A percentile compares a stretch with the other conserved stretches of the same genome.
phyloP scores from a whole-genome alignment of 345 rosid species.

The Odontarrhena argentea region DNA sequence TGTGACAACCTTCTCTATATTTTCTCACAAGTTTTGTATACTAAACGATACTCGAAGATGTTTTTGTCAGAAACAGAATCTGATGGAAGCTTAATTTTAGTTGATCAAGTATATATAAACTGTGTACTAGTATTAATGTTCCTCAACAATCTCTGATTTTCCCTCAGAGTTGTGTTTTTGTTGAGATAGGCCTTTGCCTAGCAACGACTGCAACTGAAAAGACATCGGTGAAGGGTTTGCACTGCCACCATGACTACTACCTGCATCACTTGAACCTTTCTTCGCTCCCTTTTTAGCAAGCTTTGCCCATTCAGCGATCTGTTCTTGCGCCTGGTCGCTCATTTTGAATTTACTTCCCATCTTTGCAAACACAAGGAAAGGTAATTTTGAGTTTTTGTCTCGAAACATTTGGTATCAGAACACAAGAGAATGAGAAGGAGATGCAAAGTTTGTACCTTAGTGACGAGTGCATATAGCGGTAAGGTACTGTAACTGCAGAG shows the following conservation, averaged over 20 bases:
- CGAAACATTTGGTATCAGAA: conserved; percentile 12
- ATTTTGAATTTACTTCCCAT: conserved; percentile 89
- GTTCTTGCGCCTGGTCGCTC: conserved; percentile 64
- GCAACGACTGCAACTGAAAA: conserved; percentile 33
- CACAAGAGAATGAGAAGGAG: conserved; percentile 3
- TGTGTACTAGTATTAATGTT: conserved; percentile 2
- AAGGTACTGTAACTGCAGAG: conserved; percentile 84
- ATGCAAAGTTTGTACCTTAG: conserved; percentile 54
- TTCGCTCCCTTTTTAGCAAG: conserved; percentile 53
- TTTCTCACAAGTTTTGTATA: not conserved
- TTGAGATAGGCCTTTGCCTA: conserved; percentile 22
- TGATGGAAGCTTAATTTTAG: not conserved
- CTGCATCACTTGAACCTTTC: conserved; percentile 35
- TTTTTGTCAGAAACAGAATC: conserved; percentile 1
- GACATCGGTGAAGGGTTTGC: conserved; percentile 13
- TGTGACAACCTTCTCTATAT: too few species aligned
- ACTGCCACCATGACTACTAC: conserved; percentile 25
- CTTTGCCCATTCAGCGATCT: conserved; percentile 74
- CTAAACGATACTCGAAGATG: not conserved
- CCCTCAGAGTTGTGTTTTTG: not conserved
- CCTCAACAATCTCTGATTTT: conserved; percentile 24
- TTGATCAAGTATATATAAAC: not conserved
- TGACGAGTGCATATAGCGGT: conserved; percentile 83
- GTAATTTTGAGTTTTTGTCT: too few species aligned
- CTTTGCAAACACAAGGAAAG: conserved; percentile 40